Evolutionary conservation across 805 yeast genomes (phyloP), one percentile per base, ranked within the genome.

Genomic region (Saccharomycopsis oosterbeekiorum): DNA sequence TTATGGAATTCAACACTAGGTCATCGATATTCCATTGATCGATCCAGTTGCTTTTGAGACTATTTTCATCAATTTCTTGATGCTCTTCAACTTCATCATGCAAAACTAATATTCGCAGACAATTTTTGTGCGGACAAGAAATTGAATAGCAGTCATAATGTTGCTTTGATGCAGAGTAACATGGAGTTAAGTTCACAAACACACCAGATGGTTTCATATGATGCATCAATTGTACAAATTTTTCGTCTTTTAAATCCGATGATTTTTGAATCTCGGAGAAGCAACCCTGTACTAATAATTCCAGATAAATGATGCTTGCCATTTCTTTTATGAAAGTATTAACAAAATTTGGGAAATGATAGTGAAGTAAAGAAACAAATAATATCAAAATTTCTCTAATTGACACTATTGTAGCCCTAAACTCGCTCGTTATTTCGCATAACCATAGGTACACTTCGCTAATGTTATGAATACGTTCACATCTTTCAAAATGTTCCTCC

Each of bases 91-190:
- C 37, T 34, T 37, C 60, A 8, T 55, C 57, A 2, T n/a, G 56
- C 43, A 24, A 55, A 47, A 4, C 11, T 19, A 36, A 60, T 40
- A 21, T 5, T 11, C 39, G 54, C 59, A 29, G 21, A 34, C 10
- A 26, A 17, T 47, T 61, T 62, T 17, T 56, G 50, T 15, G 9
- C 10, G 65, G 65, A 54, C 65, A 63, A 41, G 26, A 51, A 37
- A 19, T 17, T 4, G 63, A 41, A 40, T 63, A 63, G 39, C 65
- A 63, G 6, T 21, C 6, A 14, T 8, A 12, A 21, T 47, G 34
- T 4, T 11, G 3, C 10, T 21, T 4, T 19, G 29, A n/a, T 11
- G 9, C 15, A 4, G 34, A 19, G 12, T n/a, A n/a, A 15, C 53
- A 47, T 21, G 53, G 34, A 2, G 53, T 47, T 47, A 47, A 12